These are phyloP conservation scores for Bremia lactucae DNA, from an alignment of 352 stramenopile genomes.

Conservation along the genomic window DNA sequence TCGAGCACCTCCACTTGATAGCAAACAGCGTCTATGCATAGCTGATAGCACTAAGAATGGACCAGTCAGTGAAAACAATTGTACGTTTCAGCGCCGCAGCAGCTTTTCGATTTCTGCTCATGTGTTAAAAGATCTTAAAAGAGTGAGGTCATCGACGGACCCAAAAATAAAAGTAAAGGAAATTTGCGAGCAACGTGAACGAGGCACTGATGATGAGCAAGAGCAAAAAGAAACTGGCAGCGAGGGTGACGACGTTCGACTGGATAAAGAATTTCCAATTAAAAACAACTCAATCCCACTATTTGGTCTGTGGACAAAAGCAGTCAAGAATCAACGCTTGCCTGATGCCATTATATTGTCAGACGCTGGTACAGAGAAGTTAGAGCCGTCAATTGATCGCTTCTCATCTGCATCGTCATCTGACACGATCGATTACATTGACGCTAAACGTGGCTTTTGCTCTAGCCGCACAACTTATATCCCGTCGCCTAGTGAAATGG, in stretches of 20 bases:
- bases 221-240: slow-evolving; percentile 17
- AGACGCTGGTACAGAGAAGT: slow-evolving; percentile 2
- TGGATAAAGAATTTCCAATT: slow-evolving; percentile 4
- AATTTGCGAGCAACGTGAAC: slow-evolving; percentile 15
- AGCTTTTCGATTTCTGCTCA: slow-evolving; percentile 55
- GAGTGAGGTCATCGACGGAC: slow-evolving; percentile 17
- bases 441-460: slow-evolving; percentile 3
- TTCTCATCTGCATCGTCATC: slow-evolving; percentile 2
- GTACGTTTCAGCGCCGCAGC: slow-evolving; percentile 27
- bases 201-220: slow-evolving; percentile 5
- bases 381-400: background rate
- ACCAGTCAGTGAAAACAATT: slow-evolving; percentile 9
- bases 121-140: slow-evolving; percentile 35
- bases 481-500: slow-evolving; percentile 22
- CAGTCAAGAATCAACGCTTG: slow-evolving; percentile 26
- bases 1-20: slow-evolving; percentile 25
- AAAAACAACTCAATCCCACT: slow-evolving; percentile 27
- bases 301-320: slow-evolving; percentile 58
- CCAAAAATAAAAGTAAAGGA: slow-evolving; percentile 8
- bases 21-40: slow-evolving; percentile 19
- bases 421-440: background rate
- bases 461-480: slow-evolving; percentile 4
- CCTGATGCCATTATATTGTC: slow-evolving; percentile 41
- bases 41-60: slow-evolving; percentile 12
- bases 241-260: slow-evolving; percentile 16